Conservation (phyloP, 2,329 filamentous ascomycete species). For the Ceratocystis papillata region DNA sequence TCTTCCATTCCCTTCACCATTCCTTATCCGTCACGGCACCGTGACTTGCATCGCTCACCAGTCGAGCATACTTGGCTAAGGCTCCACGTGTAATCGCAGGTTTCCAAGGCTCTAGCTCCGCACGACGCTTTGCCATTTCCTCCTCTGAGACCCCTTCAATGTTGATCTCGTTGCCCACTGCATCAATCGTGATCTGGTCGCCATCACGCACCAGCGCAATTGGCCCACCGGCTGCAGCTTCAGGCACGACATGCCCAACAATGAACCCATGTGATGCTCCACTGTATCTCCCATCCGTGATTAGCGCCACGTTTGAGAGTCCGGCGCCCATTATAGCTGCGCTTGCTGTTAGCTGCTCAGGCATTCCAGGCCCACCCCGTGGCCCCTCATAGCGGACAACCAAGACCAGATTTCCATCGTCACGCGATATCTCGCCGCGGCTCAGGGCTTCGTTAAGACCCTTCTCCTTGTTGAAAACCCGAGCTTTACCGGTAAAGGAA, state of each 20-base stretch:
- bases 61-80: constrained; percentile 75
- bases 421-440: constrained; percentile 44
- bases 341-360: constrained; percentile 79
- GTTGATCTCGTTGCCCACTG: constrained; percentile 65
- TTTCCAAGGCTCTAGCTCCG: constrained; percentile 58
- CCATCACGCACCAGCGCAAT: constrained; percentile 73
- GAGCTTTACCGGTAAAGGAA: constrained; percentile 65
- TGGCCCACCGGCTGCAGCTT: constrained; percentile 79
- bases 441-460: constrained; percentile 68
- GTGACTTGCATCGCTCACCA: constrained; percentile 85
- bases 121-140: constrained; percentile 55
- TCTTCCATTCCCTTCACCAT: constrained; percentile 3
- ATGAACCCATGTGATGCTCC: constrained; percentile 88
- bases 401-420: constrained; percentile 68
- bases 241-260: constrained; percentile 83
- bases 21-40: constrained; percentile 71
- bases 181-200: constrained; percentile 77
- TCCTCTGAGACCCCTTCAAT: constrained; percentile 52
- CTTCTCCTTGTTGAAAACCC: constrained; percentile 78
- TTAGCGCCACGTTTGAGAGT: constrained; percentile 74
- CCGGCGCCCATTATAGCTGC: constrained; percentile 90
- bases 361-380: constrained; percentile 90
- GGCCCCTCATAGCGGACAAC: constrained; percentile 91
- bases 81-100: constrained; percentile 69
- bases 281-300: constrained; percentile 83